A percentile compares a stretch with the other conserved stretches of the same genome.
These are phyloP conservation scores for Botryotinia convoluta DNA, from an alignment of 2,329 filamentous ascomycete genomes.

Conservation along the genomic window DNA sequence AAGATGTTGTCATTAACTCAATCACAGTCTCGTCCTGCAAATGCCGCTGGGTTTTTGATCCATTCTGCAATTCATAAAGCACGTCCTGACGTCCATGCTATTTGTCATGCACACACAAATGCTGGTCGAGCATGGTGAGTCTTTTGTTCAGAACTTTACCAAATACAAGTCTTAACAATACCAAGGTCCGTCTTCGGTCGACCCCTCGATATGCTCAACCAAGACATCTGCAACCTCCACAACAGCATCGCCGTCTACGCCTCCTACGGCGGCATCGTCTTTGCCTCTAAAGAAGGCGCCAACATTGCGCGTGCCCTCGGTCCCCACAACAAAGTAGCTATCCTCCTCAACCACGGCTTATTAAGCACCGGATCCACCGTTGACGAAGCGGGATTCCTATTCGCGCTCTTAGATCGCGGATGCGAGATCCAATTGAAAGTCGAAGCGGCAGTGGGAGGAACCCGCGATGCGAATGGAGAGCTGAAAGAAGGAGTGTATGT, in stretches of 20 bases:
- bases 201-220: conserved; percentile 68
- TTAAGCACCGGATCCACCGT: conserved; percentile 69
- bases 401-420: conserved; percentile 64
- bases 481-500: conserved; percentile 29
- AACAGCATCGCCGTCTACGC: conserved; percentile 63
- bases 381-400: conserved; percentile 71
- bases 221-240: conserved; percentile 64
- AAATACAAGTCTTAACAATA: background rate
- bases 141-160: background rate
- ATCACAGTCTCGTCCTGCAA: conserved; percentile 51
- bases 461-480: conserved; percentile 44
- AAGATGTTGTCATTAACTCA: background rate
- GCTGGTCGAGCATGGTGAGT: conserved; percentile 49
- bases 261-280: conserved; percentile 62
- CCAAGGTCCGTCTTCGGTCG: conserved; percentile 65
- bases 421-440: conserved; percentile 66
- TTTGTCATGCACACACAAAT: conserved; percentile 67
- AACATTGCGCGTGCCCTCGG: conserved; percentile 63
- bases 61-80: conserved; percentile 67
- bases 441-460: conserved; percentile 61
- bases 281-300: conserved; percentile 61
- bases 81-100: conserved; percentile 61
- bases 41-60: conserved; percentile 68
- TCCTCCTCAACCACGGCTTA: conserved; percentile 70
- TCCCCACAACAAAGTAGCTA: conserved; percentile 54